These are phyloP conservation scores for Claviceps sorghi DNA, from an alignment of 2,329 filamentous ascomycete species.

Conservation along the genomic window DNA sequence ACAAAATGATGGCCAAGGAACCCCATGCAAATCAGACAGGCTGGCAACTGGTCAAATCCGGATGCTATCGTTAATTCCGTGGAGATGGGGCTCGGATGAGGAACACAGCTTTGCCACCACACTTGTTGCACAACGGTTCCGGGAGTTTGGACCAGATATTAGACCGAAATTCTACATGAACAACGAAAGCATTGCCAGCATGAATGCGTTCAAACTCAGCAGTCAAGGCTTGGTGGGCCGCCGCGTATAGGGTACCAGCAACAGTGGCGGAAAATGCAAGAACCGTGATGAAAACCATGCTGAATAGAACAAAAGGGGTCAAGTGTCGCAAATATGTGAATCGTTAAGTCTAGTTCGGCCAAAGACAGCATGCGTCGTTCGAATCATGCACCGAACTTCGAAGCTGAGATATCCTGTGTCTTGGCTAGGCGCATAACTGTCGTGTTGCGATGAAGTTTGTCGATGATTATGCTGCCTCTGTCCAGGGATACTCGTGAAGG, in stretches of 20 bases:
- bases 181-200: conserved; percentile 13
- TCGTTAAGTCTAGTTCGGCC: no score
- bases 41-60: conserved; percentile 50
- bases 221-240: conserved; percentile 18
- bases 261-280: conserved; percentile 42
- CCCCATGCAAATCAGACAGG: conserved; percentile 59
- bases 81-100: conserved; percentile 45
- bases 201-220: conserved; percentile 8
- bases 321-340: no score
- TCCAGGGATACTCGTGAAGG: no score
- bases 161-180: conserved; percentile 16
- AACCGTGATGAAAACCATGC: conserved; percentile 32
- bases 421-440: no score
- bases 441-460: no score
- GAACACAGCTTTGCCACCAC: conserved; percentile 18
- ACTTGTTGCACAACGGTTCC: neutral
- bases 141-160: conserved; percentile 8
- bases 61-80: conserved; percentile 65
- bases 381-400: no score
- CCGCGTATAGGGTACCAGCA: conserved; percentile 9
- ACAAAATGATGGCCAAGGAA: conserved; percentile 51
- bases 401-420: no score
- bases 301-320: conserved; percentile 9
- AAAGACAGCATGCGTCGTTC: no score
- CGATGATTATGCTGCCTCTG: no score